Evolutionary conservation across 2,329 filamentous ascomycete species (phyloP).

Genomic region (Pestalotiopsis sp.): DNA sequence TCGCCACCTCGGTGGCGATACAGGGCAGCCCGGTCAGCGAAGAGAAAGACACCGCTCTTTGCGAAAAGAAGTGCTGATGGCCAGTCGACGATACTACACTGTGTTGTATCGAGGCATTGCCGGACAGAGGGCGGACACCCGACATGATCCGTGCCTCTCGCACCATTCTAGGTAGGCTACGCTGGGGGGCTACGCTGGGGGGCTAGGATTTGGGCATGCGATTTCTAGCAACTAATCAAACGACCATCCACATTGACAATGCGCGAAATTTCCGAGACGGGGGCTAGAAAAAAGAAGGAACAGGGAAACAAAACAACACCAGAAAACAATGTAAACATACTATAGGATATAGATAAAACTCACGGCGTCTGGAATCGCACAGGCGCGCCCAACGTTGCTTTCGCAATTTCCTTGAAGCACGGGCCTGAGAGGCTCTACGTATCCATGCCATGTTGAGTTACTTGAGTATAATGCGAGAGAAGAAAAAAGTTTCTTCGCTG

Average conservation of each 20-base stretch:
- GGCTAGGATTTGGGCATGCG: constrained; percentile 6
- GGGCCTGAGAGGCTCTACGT: not conserved
- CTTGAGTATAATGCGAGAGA: not conserved
- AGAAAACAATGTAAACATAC: constrained; percentile 4
- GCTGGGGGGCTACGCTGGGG: not conserved
- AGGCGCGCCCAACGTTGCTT: not conserved
- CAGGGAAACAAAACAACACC: not conserved
- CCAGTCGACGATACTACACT: not conserved
- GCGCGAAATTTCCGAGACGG: constrained; percentile 11
- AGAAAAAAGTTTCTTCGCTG: not conserved
- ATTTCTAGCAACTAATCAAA: constrained; percentile 7
- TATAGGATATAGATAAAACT: not conserved
- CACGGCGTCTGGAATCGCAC: too few species aligned
- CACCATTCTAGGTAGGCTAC: not conserved
- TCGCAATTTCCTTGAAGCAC: constrained; percentile 3
- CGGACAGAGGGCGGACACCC: not conserved
- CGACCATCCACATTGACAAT: constrained; percentile 4
- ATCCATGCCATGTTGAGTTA: not conserved
- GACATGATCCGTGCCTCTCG: not conserved
- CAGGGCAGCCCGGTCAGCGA: not conserved
- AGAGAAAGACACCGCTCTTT: not conserved
- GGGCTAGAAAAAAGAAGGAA: constrained; percentile 6
- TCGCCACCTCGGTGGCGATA: not conserved
- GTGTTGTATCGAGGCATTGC: constrained; percentile 2
- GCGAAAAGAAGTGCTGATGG: not conserved